Percentiles rank a stretch among this genome's conserved stretches.
These are phyloP conservation scores for Cucurbitaria berberidis DNA, from an alignment of 2,329 filamentous ascomycete genomes.

Conservation along the genomic window DNA sequence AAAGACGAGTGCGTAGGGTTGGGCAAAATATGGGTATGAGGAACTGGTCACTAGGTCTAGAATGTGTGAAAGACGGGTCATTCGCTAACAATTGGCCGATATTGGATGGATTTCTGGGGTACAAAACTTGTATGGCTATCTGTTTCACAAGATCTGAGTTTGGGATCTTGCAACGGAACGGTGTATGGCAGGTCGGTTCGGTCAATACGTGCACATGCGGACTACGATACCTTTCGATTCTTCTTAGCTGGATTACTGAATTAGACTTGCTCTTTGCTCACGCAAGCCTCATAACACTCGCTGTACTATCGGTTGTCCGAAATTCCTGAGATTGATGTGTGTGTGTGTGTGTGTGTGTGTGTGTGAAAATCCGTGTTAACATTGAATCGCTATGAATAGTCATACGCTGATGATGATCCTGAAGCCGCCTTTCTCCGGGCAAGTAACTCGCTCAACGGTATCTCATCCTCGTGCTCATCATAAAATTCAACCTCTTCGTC, in stretches of 20 bases:
- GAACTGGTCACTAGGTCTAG: constrained; percentile 17
- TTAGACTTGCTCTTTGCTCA: constrained; percentile 31
- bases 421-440: constrained; percentile 26
- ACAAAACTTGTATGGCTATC: constrained; percentile 2
- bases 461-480: constrained; percentile 68
- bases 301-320: not conserved
- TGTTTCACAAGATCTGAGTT: constrained; percentile 1
- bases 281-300: constrained; percentile 20
- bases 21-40: constrained; percentile 2
- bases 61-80: constrained; percentile 21
- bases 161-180: constrained; percentile 3
- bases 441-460: constrained; percentile 73
- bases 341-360: not conserved
- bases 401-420: constrained; percentile 2
- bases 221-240: constrained; percentile 16
- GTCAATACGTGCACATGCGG: constrained; percentile 11
- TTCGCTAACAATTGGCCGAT: constrained; percentile 6
- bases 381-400: not conserved
- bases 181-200: constrained; percentile 3
- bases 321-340: not conserved
- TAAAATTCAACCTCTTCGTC: constrained; percentile 76
- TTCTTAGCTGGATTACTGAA: constrained; percentile 21
- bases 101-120: constrained; percentile 1
- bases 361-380: too few species aligned
- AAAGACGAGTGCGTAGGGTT: constrained; percentile 22